phyloP scores from a whole-genome alignment of 169 alveolate species.

The Ichthyophthirius multifiliis region DNA sequence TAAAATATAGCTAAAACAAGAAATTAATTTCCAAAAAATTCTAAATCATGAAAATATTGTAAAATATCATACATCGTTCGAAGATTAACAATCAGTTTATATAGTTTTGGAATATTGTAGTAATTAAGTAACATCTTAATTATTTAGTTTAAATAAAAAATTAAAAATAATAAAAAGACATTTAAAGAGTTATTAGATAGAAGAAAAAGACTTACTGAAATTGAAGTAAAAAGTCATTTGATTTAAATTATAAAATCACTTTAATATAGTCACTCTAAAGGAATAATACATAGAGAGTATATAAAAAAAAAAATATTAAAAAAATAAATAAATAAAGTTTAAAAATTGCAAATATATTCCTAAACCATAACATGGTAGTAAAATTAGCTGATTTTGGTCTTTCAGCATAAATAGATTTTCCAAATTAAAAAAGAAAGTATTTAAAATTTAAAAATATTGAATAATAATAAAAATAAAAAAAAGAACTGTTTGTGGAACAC shows the following conservation, averaged over 20 bases:
- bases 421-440: slow-evolving; percentile 47
- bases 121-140: slow-evolving; percentile 36
- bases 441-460: background rate
- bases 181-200: slow-evolving; percentile 70
- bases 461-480: slow-evolving; percentile 11
- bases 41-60: slow-evolving; percentile 75
- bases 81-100: slow-evolving; percentile 80
- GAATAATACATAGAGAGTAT: slow-evolving; percentile 65
- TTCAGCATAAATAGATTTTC: slow-evolving; percentile 62
- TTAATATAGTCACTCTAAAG: slow-evolving; percentile 49
- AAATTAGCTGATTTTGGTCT: slow-evolving; percentile 82
- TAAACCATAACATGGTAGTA: slow-evolving; percentile 67
- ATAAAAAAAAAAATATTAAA: too few relatives aligned
- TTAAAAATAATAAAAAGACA: too few relatives aligned
- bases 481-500: slow-evolving; percentile 82
- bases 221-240: slow-evolving; percentile 68
- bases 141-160: background rate
- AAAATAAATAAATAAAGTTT: too few relatives aligned
- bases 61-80: slow-evolving; percentile 78
- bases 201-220: slow-evolving; percentile 68
- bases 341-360: slow-evolving; percentile 64
- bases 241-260: slow-evolving; percentile 54
- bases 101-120: slow-evolving; percentile 78
- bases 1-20: slow-evolving; percentile 59
- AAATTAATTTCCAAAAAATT: slow-evolving; percentile 76